phyloP scores from a whole-genome alignment of 1,284 basidiomycete species.

The Agaricales sp. region DNA sequence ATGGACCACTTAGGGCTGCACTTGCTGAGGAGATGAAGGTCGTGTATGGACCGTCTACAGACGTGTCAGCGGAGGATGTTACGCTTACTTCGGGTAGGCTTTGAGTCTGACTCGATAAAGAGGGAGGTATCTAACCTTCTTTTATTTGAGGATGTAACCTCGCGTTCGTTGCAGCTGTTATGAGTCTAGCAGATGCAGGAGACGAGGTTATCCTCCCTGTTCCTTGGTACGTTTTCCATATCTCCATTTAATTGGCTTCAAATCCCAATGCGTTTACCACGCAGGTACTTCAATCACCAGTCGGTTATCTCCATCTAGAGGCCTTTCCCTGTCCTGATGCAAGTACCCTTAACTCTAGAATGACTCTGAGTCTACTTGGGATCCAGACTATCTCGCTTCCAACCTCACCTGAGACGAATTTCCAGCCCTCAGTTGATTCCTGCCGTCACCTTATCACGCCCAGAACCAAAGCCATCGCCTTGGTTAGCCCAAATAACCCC shows the following conservation, averaged over 20 bases:
- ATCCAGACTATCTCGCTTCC: constrained; percentile 54
- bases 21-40: constrained; percentile 56
- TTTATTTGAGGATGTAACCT: constrained; percentile 48
- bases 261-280: background rate
- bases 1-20: constrained; percentile 42
- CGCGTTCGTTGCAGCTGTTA: constrained; percentile 56
- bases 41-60: constrained; percentile 43
- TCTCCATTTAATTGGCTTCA: background rate
- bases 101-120: background rate
- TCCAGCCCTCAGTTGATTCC: constrained; percentile 44
- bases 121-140: background rate
- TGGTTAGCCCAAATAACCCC: constrained; percentile 72
- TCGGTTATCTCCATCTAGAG: constrained; percentile 20
- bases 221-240: constrained; percentile 43
- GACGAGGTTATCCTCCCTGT: constrained; percentile 74
- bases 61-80: constrained; percentile 45
- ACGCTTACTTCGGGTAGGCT: constrained; percentile 41
- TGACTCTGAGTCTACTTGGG: constrained; percentile 62
- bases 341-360: constrained; percentile 32
- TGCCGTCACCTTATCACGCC: constrained; percentile 42
- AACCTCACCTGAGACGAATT: constrained; percentile 45
- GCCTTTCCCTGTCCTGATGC: constrained; percentile 3
- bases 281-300: constrained; percentile 73
- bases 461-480: constrained; percentile 59
- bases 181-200: constrained; percentile 59